A percentile compares a stretch with the other conserved stretches of the same genome.
These are phyloP conservation scores for Pholiota conissans DNA, from an alignment of 768 basidiomycete genomes.

Conservation along the genomic window DNA sequence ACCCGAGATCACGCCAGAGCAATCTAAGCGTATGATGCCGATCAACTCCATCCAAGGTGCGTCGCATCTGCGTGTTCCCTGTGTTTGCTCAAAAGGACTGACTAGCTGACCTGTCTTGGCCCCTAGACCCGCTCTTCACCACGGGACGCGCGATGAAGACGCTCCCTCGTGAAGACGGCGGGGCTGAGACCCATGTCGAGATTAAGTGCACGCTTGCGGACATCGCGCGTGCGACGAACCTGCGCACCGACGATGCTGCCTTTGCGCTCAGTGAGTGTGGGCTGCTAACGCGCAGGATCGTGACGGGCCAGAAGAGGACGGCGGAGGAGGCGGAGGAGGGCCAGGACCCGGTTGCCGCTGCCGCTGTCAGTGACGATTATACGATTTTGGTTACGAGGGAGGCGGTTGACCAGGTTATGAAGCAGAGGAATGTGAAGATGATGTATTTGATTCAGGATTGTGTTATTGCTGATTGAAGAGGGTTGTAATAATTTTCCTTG, in stretches of 20 bases:
- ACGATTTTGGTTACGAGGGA: slow-evolving; percentile 42
- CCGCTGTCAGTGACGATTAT: slow-evolving; percentile 21
- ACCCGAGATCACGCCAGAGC: slow-evolving; percentile 30
- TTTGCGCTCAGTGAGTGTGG: slow-evolving; percentile 90
- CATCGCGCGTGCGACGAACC: slow-evolving; percentile 76
- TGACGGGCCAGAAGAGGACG: slow-evolving; percentile 15
- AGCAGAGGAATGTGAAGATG: slow-evolving; percentile 68
- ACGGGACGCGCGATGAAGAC: slow-evolving; percentile 59
- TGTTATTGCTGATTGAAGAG: slow-evolving; percentile 36
- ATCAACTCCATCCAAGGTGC: slow-evolving; percentile 41
- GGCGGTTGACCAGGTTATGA: slow-evolving; percentile 55
- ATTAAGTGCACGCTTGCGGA: slow-evolving; percentile 73
- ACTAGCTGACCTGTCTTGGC: background rate
- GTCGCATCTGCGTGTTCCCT: slow-evolving; percentile 6
- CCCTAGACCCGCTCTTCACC: slow-evolving; percentile 52
- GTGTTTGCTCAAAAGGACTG: background rate
- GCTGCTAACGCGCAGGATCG: slow-evolving; percentile 52
- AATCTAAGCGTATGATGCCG: slow-evolving; percentile 30
- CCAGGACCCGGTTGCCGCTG: slow-evolving; percentile 1
- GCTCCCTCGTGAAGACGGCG: slow-evolving; percentile 59
- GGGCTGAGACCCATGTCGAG: slow-evolving; percentile 67
- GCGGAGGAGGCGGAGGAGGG: slow-evolving; percentile 19
- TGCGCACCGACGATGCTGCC: slow-evolving; percentile 83
- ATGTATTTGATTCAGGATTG: slow-evolving; percentile 63
- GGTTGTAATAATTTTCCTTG: background rate